Evolutionary conservation across 345 rosid species (phyloP), one percentile per base, ranked within the genome.

Genomic region (Gossypium raimondii): DNA sequence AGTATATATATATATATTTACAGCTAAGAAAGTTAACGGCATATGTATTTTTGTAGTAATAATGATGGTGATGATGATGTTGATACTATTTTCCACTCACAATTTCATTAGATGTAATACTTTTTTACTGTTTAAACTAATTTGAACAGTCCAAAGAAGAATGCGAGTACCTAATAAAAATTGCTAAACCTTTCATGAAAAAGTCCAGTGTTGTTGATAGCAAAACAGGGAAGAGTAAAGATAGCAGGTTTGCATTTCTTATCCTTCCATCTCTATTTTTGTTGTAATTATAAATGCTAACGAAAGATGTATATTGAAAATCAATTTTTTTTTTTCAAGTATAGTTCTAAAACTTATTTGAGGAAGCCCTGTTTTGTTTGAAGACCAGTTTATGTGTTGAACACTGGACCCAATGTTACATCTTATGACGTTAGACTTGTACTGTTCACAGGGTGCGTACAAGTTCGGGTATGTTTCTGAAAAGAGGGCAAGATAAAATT

Each of bases 141-240:
- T 80, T 82, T 82, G 77, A 79, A 70, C 89, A 95, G 99, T 86
- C 91, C 25, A 89, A 87, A 78, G 93, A 85, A 81, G 99, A 95
- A 81, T 93, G 97, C 53, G 92, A 90, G 24, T 85, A 95, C 84
- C 81, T 95, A 77, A 93, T 93, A 79, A 80, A 73, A 82, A 91
- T 91, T 67, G 98, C 99, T 18, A 87, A 85, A 80, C 99, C 98
- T 73, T 86, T 79, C 69, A 89, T 93, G 98, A 80, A 27, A 52
- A 93, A 90, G 88, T 90, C 99, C 43, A 82, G 92, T 72, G 99
- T 93, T 70, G 98, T 91, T 64, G 99, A 95, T 82, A 87, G 87
- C 82, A 58, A 85, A 74, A 91, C 98, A 11, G 97, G 98, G 51
- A 84, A 79, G 84, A 95, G 94, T 83, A 92, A 75, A 80, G 97